Conservation (phyloP, 2,329 filamentous ascomycete genomes). For the Paecilomyces variotii region DNA sequence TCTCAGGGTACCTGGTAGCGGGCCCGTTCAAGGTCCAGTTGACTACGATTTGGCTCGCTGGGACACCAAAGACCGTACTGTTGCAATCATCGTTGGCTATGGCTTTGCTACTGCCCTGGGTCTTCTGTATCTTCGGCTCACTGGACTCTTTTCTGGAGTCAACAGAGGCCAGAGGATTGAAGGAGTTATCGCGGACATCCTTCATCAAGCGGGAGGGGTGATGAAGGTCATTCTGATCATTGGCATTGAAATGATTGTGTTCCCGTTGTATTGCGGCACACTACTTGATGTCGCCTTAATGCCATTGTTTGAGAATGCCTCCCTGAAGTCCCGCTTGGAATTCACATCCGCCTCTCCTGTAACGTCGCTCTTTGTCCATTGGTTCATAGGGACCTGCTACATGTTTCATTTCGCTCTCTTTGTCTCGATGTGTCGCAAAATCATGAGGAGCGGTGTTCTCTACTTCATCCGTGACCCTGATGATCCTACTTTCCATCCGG, state of each 20-base stretch:
- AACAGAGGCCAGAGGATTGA: slow-evolving; percentile 54
- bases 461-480: slow-evolving; percentile 98
- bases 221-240: slow-evolving; percentile 98
- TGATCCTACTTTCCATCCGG: slow-evolving; percentile 95
- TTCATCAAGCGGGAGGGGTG: slow-evolving; percentile 91
- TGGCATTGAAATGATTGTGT: slow-evolving; percentile 96
- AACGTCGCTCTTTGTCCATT: slow-evolving; percentile 92
- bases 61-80: slow-evolving; percentile 58
- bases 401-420: slow-evolving; percentile 99
- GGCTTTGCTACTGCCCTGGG: slow-evolving; percentile 65
- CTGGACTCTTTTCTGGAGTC: slow-evolving; percentile 57
- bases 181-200: slow-evolving; percentile 64
- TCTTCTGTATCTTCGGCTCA: slow-evolving; percentile 69
- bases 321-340: slow-evolving; percentile 64
- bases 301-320: slow-evolving; percentile 78
- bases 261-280: slow-evolving; percentile 90
- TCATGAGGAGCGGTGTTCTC: slow-evolving; percentile 87
- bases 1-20: slow-evolving; percentile 11
- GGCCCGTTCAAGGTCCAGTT: slow-evolving; percentile 23
- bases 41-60: slow-evolving; percentile 59
- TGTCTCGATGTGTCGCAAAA: slow-evolving; percentile 97
- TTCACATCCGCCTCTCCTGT: slow-evolving; percentile 75
- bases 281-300: slow-evolving; percentile 82
- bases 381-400: slow-evolving; percentile 97
- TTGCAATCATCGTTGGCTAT: slow-evolving; percentile 77